Base-by-base conservation (phyloP, 306 rosid genomes). In the Malus domestica region DNA sequence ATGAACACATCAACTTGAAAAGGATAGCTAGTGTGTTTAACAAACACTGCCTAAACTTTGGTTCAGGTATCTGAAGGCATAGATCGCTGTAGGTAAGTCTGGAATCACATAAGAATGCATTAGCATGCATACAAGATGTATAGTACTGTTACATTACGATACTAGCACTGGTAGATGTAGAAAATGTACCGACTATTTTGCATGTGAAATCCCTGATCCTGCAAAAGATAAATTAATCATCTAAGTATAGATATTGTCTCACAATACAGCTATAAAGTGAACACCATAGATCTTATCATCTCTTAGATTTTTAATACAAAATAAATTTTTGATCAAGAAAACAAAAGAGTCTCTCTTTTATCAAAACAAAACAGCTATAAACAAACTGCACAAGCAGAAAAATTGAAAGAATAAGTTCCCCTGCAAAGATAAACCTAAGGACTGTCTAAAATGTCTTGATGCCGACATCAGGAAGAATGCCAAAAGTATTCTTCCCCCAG, bases 51-150 rank as follows among this genome's bases (percentile, higher is more conserved):
- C 99, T 92, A 82, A 96, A 96, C 86, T 87, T 89, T 59, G 98
- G 79, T 75, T 96, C 97, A 22, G 99, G 96, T 80, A 92, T 96
- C 78, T 79, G 91, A 77, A 83, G 90, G 91, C 99, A 96, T 70
- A 96, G 87, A 75, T 96, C 99, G 70, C 99, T 96, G 93, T 96
- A 96, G 62, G 98, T 92, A 85, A 92, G 89, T 90, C 99, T 95
- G 97, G 46, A 74, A 88, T 67, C 55, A 81, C 73, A 63, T 63
- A 33, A 33, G 61, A 80, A 81, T 59, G 70, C 35, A 84, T 80
- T 66, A 82, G 76, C 80, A 73, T 71, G 80, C 70, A 75, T 59
- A 80, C 75, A 65, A 40, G 67, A 82, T 51, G 60, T 63, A 75
- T 61, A 77, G 68, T 55, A 22, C 46, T 68, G 19, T 23, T 35